Evolutionary conservation across 495 filamentous ascomycete species (phyloP).

Genomic region (Halenospora varia): DNA sequence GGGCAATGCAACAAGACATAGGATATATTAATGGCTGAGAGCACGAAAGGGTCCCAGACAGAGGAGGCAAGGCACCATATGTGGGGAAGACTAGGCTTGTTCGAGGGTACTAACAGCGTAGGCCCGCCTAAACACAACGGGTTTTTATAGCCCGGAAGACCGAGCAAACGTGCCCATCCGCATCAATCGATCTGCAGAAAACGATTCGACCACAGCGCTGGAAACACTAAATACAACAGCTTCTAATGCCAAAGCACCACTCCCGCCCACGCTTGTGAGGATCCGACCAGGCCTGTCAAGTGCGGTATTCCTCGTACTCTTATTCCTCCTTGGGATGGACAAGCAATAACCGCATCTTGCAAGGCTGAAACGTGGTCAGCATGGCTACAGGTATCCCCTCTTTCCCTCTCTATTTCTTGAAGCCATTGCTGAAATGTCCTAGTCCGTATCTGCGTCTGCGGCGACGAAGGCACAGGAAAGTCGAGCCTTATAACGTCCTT

Average conservation of each 20-base stretch:
- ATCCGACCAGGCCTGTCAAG: background rate
- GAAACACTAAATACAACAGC: background rate
- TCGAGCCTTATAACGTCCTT: slow-evolving; percentile 71
- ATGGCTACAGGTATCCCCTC: slow-evolving; percentile 22
- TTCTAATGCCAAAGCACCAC: background rate
- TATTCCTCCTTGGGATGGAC: slow-evolving; percentile 9
- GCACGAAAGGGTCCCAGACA: background rate
- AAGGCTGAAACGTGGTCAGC: slow-evolving; percentile 22
- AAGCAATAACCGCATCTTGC: slow-evolving; percentile 14
- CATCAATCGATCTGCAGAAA: background rate
- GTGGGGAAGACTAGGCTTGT: background rate
- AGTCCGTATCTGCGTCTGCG: slow-evolving; percentile 95
- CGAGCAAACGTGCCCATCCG: background rate
- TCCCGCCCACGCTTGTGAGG: background rate
- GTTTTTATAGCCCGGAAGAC: background rate
- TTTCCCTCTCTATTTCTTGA: background rate
- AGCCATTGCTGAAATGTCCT: slow-evolving; percentile 4
- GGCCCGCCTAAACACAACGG: background rate
- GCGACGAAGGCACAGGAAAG: slow-evolving; percentile 78
- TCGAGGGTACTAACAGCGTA: too few relatives aligned
- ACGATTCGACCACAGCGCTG: background rate
- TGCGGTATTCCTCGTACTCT: background rate
- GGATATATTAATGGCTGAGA: background rate
- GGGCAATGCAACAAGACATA: background rate
- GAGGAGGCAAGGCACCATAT: background rate